Evolutionary conservation across 2,329 filamentous ascomycete species (phyloP), one percentile per base, ranked within the genome.

Genomic region (Podosphaera fusca): DNA sequence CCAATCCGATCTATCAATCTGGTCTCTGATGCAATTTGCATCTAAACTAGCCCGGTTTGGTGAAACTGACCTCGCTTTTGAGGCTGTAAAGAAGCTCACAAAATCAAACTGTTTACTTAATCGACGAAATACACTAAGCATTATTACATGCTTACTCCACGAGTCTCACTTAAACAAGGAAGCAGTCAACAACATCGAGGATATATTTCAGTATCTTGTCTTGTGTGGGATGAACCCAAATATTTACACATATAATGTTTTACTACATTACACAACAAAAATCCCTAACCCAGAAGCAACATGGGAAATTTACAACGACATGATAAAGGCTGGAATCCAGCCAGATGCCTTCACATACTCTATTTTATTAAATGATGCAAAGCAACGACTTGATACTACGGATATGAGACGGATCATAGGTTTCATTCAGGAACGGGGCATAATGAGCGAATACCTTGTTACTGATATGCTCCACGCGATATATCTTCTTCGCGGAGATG

Each of bases 351-450:
- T 79, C 61, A 82, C 86, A 0, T 86, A 82, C 65, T 74, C 80
- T 0, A 80, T 80, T 34, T 71, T 95, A 38, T 75, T 94, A 47
- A 77, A 82, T 58, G 82, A 83, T 36, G 83, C 85, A 55, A 86
- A 87, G 55, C 29, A 47, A n/a, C 61, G 63, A 30, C 51, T 58
- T 10, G 64, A 69, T 55, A 3, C 56, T 10, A 67, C 72, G 2
- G 74, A 74, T 33, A 72, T 87, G 34, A 70, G 73, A 49, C 70
- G 72, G 36, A 73, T 84, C 50, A 72, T 82, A 55, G 67, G 74
- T 3, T 72, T 77, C 49, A 74, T 80, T 3, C 71, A 74, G 50
- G 60, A 70, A 36, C 69, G 72, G 4, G 67, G 72, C 9, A 69
- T 77, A 21, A 70, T 77, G 54, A 71, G 75, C 60, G 68, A 71